These are phyloP conservation scores for Penicillium palitans DNA, from an alignment of 2,329 filamentous ascomycete genomes.

Conservation along the genomic window DNA sequence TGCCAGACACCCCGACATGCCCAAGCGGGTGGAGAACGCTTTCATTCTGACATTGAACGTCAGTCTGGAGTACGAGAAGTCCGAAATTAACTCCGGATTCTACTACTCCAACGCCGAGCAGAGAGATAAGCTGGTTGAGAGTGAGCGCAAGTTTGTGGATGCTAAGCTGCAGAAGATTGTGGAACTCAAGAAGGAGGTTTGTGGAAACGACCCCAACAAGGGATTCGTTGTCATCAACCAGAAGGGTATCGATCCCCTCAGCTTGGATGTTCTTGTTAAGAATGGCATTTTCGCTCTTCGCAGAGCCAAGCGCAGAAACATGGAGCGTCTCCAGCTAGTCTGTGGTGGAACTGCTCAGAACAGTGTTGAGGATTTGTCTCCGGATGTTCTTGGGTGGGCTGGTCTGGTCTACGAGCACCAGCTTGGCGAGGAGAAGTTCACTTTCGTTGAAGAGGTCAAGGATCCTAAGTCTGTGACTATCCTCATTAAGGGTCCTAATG, in stretches of 20 bases:
- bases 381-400: slow-evolving; percentile 91
- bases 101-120: slow-evolving; percentile 98
- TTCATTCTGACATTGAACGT: slow-evolving; percentile 95
- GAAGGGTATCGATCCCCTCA: slow-evolving; percentile 97
- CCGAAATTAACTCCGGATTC: slow-evolving; percentile 98
- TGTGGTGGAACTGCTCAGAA: slow-evolving; percentile 92
- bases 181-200: slow-evolving; percentile 96
- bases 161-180: slow-evolving; percentile 97
- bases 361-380: slow-evolving; percentile 88
- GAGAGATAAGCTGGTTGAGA: slow-evolving; percentile 96
- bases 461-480: slow-evolving; percentile 97
- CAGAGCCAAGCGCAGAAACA: slow-evolving; percentile 95
- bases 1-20: slow-evolving; percentile 96
- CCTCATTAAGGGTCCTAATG: slow-evolving; percentile 96
- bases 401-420: slow-evolving; percentile 96
- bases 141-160: slow-evolving; percentile 92
- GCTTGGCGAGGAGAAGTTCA: slow-evolving; percentile 98
- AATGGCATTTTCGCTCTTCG: slow-evolving; percentile 95
- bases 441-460: slow-evolving; percentile 97
- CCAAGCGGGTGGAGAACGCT: slow-evolving; percentile 92
- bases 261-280: slow-evolving; percentile 93
- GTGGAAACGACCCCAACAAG: slow-evolving; percentile 89
- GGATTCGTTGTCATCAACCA: slow-evolving; percentile 98
- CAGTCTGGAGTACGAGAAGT: slow-evolving; percentile 97
- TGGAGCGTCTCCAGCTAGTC: slow-evolving; percentile 95